Evolutionary conservation across 345 rosid genomes (phyloP).

Genomic region (Citrus glauca): DNA sequence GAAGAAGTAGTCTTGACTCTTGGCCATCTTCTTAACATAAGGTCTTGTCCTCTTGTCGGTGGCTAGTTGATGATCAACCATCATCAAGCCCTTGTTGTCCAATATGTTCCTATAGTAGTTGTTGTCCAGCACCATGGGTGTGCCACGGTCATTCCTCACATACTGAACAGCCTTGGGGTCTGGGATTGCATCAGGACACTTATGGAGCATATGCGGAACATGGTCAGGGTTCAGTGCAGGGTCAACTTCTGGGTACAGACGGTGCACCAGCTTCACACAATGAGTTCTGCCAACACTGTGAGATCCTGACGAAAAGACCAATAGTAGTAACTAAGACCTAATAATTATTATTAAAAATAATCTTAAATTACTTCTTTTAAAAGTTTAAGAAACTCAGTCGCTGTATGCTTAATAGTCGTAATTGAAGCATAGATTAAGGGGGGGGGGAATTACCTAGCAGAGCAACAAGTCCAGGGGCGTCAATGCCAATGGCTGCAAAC

Average conservation of each 20-base stretch:
- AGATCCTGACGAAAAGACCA: conserved; percentile 41
- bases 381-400: neutral
- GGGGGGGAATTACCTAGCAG: conserved; percentile 44
- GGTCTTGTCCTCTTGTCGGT: conserved; percentile 84
- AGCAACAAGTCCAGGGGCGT: conserved; percentile 81
- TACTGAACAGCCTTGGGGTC: conserved; percentile 94
- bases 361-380: neutral
- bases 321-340: neutral
- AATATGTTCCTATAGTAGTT: conserved; percentile 91
- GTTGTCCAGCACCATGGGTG: conserved; percentile 91
- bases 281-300: conserved; percentile 98
- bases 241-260: conserved; percentile 86
- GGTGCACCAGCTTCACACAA: conserved; percentile 87
- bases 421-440: neutral
- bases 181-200: conserved; percentile 93
- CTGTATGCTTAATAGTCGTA: neutral
- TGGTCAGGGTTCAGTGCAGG: conserved; percentile 79
- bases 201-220: conserved; percentile 82
- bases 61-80: conserved; percentile 91
- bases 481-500: conserved; percentile 71
- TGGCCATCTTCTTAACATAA: conserved; percentile 91
- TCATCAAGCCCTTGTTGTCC: conserved; percentile 85
- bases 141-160: conserved; percentile 93
- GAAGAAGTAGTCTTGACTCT: conserved; percentile 86
- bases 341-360: neutral